phyloP scores from a whole-genome alignment of 1,284 basidiomycete species.

The Ustilago loliicola region DNA sequence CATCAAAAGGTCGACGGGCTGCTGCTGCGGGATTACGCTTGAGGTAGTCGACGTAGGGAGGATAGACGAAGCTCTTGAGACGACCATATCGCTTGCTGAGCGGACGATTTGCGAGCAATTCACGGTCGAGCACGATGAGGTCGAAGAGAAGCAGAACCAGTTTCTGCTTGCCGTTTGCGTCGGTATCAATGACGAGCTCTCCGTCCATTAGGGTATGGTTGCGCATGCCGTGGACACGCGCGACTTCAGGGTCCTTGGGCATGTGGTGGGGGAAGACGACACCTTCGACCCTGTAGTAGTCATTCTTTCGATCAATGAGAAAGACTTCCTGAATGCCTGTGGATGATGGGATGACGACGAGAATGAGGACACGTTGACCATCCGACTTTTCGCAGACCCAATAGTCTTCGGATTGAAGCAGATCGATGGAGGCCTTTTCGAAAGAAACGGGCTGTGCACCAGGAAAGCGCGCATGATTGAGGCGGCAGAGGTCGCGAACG shows the following conservation, averaged over 20 bases:
- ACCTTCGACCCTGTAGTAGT: constrained; percentile 78
- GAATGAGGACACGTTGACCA: constrained; percentile 88
- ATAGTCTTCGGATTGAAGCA: constrained; percentile 73
- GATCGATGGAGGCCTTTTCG: constrained; percentile 48
- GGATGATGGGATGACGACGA: constrained; percentile 77
- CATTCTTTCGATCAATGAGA: constrained; percentile 89
- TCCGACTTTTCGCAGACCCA: constrained; percentile 99
- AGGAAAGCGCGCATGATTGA: constrained; percentile 53
- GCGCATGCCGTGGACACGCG: constrained; percentile 70
- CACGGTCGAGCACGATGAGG: constrained; percentile 86
- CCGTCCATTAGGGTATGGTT: constrained; percentile 89
- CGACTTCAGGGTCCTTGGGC: constrained; percentile 32
- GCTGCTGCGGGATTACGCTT: constrained; percentile 78
- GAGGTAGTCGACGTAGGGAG: constrained; percentile 82
- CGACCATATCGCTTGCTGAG: constrained; percentile 90
- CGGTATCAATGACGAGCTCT: constrained; percentile 91
- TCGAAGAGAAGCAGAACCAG: constrained; percentile 91
- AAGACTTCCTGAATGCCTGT: constrained; percentile 77
- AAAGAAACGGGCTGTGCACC: constrained; percentile 67
- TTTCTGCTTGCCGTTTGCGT: constrained; percentile 73
- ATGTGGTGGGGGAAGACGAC: constrained; percentile 81
- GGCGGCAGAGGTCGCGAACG: constrained; percentile 46
- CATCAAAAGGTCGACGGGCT: constrained; percentile 84
- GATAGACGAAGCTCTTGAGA: constrained; percentile 84
- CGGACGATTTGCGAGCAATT: constrained; percentile 86